Percentiles rank a stretch among this genome's conserved stretches.
These are phyloP conservation scores for Sideroxylon spinosum DNA, from an alignment of 179 eudicot genomes.

Conservation along the genomic window DNA sequence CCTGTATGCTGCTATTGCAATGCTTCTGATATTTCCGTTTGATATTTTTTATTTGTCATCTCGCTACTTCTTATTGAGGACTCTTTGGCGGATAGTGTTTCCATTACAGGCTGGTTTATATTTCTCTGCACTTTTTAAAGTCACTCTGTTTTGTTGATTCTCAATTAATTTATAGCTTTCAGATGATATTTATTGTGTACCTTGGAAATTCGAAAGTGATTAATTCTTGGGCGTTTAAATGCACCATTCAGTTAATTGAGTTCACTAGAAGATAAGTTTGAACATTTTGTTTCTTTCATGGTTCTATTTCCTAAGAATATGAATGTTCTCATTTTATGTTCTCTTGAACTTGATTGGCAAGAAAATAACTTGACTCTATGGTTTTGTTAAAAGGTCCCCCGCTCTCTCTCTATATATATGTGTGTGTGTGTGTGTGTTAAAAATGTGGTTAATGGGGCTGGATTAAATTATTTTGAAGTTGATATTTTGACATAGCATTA, in stretches of 20 bases:
- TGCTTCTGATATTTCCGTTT: conserved; percentile 79
- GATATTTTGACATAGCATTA: background rate
- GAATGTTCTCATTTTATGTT: background rate
- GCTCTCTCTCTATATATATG: background rate
- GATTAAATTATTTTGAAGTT: background rate
- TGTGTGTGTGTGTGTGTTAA: no score
- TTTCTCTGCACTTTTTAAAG: conserved; percentile 6
- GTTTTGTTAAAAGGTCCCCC: background rate
- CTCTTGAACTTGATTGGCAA: no score
- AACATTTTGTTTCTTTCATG: background rate
- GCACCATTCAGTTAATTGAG: background rate
- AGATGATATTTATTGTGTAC: background rate
- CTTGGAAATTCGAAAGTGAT: background rate
- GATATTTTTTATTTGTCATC: conserved; percentile 89
- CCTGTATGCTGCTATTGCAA: conserved; percentile 63
- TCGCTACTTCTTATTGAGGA: conserved; percentile 80
- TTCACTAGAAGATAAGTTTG: background rate
- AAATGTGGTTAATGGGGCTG: background rate
- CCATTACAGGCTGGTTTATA: conserved; percentile 87
- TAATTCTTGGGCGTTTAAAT: background rate
- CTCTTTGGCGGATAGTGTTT: conserved; percentile 88
- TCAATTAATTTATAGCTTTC: background rate
- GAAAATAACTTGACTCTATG: no score
- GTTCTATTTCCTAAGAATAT: background rate
- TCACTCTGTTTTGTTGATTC: conserved; percentile 6